These are phyloP conservation scores for Casuarina glauca DNA, from an alignment of 306 rosid genomes.

Conservation along the genomic window DNA sequence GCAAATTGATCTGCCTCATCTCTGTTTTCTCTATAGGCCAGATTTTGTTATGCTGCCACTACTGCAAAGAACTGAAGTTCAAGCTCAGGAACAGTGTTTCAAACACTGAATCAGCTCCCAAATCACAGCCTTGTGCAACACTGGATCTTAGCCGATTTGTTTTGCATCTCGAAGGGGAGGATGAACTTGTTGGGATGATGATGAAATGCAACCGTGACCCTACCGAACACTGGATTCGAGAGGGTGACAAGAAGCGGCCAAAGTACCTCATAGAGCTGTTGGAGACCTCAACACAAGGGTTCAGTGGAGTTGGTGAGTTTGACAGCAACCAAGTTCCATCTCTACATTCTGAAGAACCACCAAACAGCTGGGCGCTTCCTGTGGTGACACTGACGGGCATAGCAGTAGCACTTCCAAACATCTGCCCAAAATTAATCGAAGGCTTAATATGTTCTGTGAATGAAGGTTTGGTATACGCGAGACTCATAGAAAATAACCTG, in stretches of 20 bases:
- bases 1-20: conserved; percentile 52
- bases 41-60: conserved; percentile 35
- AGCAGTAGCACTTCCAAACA: conserved; percentile 62
- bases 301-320: conserved; percentile 55
- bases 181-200: conserved; percentile 63
- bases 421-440: conserved; percentile 29
- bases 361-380: conserved; percentile 79
- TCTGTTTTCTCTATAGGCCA: conserved; percentile 45
- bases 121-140: conserved; percentile 23
- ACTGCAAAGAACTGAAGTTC: conserved; percentile 36
- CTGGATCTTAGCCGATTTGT: conserved; percentile 63
- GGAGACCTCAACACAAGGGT: conserved; percentile 59
- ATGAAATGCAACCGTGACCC: conserved; percentile 58
- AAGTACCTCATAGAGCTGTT: conserved; percentile 47
- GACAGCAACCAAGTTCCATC: conserved; percentile 56
- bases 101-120: conserved; percentile 28
- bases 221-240: conserved; percentile 60
- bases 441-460: conserved; percentile 41
- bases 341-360: conserved; percentile 51
- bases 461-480: conserved; percentile 58
- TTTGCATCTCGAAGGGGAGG: conserved; percentile 88
- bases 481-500: conserved; percentile 47
- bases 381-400: conserved; percentile 73
- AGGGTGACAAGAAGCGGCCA: conserved; percentile 60
- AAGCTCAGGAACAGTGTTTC: conserved; percentile 22